Conservation (phyloP, 2,329 filamentous ascomycete species). For the Chaetoscypha palmicola region DNA sequence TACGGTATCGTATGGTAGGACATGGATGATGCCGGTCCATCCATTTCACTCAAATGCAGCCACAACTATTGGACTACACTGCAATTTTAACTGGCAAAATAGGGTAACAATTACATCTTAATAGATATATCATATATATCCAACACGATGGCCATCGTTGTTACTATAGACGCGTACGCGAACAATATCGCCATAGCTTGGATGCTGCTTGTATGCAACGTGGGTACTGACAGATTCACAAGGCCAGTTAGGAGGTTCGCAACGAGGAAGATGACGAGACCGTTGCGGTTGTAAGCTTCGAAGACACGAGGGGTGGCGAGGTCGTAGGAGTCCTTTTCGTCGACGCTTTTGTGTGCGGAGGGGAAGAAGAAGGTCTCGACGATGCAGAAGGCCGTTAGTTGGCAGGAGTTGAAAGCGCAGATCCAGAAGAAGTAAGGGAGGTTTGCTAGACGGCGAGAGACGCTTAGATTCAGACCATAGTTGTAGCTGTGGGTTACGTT, state of each 20-base stretch:
- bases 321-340: conserved; percentile 49
- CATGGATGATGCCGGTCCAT: no score
- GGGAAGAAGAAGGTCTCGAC: conserved; percentile 78
- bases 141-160: conserved; percentile 58
- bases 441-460: conserved; percentile 87
- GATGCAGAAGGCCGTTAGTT: conserved; percentile 70
- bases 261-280: conserved; percentile 74
- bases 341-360: conserved; percentile 48
- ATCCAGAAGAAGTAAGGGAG: conserved; percentile 92
- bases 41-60: no score
- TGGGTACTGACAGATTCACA: conserved; percentile 81
- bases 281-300: conserved; percentile 80
- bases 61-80: no score
- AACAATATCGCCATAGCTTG: conserved; percentile 68
- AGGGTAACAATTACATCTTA: no score
- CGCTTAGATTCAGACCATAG: conserved; percentile 65
- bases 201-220: conserved; percentile 60
- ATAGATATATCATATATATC: conserved; percentile 62
- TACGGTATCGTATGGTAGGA: no score
- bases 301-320: conserved; percentile 76
- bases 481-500: conserved; percentile 58
- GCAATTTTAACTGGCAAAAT: no score
- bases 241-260: conserved; percentile 86
- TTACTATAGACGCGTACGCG: conserved; percentile 62
- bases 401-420: conserved; percentile 80